Conservation (phyloP, 73 alveolate species). For the Uronychia binucleata region DNA sequence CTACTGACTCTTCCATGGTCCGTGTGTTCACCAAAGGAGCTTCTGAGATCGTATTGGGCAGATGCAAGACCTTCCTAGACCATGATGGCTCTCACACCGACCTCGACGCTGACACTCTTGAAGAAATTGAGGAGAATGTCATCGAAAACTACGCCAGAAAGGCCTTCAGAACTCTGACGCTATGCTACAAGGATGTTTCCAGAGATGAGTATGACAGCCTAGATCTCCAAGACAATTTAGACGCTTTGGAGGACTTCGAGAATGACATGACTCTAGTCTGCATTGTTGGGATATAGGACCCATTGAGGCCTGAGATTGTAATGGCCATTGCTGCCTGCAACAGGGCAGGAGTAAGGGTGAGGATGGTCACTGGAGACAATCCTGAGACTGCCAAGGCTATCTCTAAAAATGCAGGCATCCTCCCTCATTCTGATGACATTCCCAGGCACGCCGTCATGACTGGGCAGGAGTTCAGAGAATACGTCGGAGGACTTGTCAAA, state of each 20-base stretch:
- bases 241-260: conserved; percentile 26
- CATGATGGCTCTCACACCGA: conserved; percentile 14
- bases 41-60: conserved; percentile 78
- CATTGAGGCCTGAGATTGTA: conserved; percentile 91
- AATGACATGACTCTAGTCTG: conserved; percentile 75
- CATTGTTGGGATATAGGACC: conserved; percentile 94
- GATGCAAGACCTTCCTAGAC: conserved; percentile 47
- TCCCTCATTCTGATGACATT: background rate
- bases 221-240: conserved; percentile 1
- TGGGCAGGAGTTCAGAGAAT: conserved; percentile 84
- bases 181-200: conserved; percentile 56
- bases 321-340: conserved; percentile 84
- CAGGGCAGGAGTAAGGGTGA: conserved; percentile 88
- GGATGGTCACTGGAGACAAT: conserved; percentile 98
- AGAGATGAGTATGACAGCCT: conserved; percentile 28
- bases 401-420: conserved; percentile 70
- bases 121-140: conserved; percentile 14
- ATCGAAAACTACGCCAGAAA: conserved; percentile 43
- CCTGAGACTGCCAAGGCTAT: conserved; percentile 83
- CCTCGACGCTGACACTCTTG: conserved; percentile 10
- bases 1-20: conserved; percentile 56
- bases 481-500: conserved; percentile 81
- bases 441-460: conserved; percentile 82
- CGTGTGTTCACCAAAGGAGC: conserved; percentile 92
- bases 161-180: conserved; percentile 64